A percentile compares a stretch with the other conserved stretches of the same genome.
Conservation (phyloP, 805 yeast genomes). For the Candida schatavii region DNA sequence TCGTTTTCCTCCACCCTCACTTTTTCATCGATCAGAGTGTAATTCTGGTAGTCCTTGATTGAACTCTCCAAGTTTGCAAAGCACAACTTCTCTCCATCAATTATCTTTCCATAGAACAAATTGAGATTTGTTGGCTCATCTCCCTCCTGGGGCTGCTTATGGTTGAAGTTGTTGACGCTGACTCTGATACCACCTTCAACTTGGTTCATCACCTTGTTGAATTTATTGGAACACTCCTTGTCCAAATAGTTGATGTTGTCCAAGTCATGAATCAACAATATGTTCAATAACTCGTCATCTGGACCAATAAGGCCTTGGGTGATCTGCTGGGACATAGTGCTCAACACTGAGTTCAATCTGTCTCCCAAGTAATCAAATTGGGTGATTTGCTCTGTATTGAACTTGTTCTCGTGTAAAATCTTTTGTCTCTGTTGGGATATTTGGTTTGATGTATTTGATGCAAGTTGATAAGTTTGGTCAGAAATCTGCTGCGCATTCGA, state of each 20-base stretch:
- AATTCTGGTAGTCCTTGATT: constrained; percentile 42
- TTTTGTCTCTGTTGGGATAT: constrained; percentile 39
- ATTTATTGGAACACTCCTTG: constrained; percentile 48
- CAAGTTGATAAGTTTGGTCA: constrained; percentile 50
- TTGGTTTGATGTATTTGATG: constrained; percentile 43
- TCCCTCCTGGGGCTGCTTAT: constrained; percentile 23
- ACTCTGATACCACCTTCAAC: constrained; percentile 76
- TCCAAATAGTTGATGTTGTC: constrained; percentile 49
- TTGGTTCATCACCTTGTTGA: constrained; percentile 64
- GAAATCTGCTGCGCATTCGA: constrained; percentile 47
- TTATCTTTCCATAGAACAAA: constrained; percentile 69
- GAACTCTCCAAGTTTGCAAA: constrained; percentile 81
- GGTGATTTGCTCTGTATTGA: constrained; percentile 25
- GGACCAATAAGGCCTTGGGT: constrained; percentile 56
- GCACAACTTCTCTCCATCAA: constrained; percentile 86
- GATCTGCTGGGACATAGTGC: constrained; percentile 39
- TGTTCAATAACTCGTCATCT: constrained; percentile 43
- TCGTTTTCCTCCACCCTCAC: constrained; percentile 19
- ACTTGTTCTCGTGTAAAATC: constrained; percentile 22
- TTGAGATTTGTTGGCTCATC: constrained; percentile 44
- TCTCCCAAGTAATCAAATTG: constrained; percentile 19
- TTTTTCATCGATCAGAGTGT: constrained; percentile 28
- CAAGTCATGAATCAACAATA: constrained; percentile 61
- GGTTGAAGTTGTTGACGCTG: constrained; percentile 49
- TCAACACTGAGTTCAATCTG: constrained; percentile 30